Conservation (phyloP, 2,329 filamentous ascomycete species). For the Mycosphaerella sp. region DNA sequence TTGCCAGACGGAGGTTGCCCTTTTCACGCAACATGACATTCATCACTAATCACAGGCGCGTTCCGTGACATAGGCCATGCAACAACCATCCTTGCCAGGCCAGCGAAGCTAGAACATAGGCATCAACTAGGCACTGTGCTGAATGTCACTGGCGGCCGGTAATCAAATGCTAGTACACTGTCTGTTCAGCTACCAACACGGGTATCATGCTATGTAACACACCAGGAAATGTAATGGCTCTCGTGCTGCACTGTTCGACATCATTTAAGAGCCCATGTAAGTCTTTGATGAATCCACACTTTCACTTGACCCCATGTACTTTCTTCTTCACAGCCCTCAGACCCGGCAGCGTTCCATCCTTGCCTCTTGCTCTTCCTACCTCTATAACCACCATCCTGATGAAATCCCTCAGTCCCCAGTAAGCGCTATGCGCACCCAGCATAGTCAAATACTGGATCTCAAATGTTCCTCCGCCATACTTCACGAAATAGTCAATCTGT, state of each 20-base stretch:
- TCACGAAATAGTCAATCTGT: conserved; percentile 85
- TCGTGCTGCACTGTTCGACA: not conserved
- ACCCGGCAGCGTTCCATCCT: conserved; percentile 48
- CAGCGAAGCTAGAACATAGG: conserved; percentile 25
- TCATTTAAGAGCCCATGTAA: not conserved
- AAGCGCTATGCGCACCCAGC: conserved; percentile 89
- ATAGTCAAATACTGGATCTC: conserved; percentile 97
- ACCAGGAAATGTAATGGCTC: not conserved
- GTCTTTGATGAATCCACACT: not conserved
- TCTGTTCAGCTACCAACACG: not conserved
- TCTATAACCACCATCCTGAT: conserved; percentile 86
- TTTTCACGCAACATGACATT: conserved; percentile 1
- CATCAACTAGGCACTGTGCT: conserved; percentile 23
- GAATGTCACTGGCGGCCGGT: conserved; percentile 22
- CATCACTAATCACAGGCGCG: conserved; percentile 23
- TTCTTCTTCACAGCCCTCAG: conserved; percentile 52
- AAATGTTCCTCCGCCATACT: conserved; percentile 74
- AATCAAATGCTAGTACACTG: not conserved
- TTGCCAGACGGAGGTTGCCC: too few species aligned
- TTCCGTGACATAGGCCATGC: conserved; percentile 26
- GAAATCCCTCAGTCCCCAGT: conserved; percentile 84
- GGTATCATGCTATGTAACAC: not conserved
- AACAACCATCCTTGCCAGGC: conserved; percentile 22
- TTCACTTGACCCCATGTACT: conserved; percentile 41
- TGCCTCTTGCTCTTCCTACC: conserved; percentile 68